Evolutionary conservation across 768 basidiomycete species (phyloP), one percentile per base, ranked within the genome.

Genomic region (Tricholoma matsutake): DNA sequence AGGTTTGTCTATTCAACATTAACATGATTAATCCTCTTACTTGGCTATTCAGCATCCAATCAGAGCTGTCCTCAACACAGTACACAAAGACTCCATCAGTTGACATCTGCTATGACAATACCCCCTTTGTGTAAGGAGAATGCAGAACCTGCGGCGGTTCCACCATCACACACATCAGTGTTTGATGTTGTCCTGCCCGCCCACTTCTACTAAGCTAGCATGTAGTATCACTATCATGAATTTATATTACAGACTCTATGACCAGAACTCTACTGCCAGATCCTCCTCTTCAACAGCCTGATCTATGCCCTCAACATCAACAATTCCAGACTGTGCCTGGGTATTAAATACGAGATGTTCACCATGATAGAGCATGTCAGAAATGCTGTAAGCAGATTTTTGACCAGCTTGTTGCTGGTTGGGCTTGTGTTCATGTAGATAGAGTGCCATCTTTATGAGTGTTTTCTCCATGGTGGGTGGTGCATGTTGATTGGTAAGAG

Each of bases 401-500:
- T 16, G 18, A 22, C 54, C 54, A 11, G 34, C 13, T 32, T 35
- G 32, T 32, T 10, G 53, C 39, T 52, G 54, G 52, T 69, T 65
- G 1, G 65, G 41, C 13, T 53, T 51, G n/a, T 64, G 53, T 35
- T 63, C 39, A 14, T 59, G 14, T 31, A 68, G 22, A 31, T 71
- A 66, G 0, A 9, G 4, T 0, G 43, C 35, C 18, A 72, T 54
- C 6, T 49, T 56, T 10, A 45, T 45, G 47, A 72, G 64, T n/a
- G 70, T 72, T 14, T 62, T 60, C 11, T 29, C 54, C 68, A 75
- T 69, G 31, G 71, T 56, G 6, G 74, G 70, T 49, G 64, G 58
- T 8, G 63, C 62, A 47, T 77, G 74, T 3, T 49, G 59, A 3
- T 63, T 55, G 0, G 73, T 74, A 2, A 56, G 58, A 16, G 64